phyloP scores from a whole-genome alignment of 768 basidiomycete species.

The Amanita subjunquillea region DNA sequence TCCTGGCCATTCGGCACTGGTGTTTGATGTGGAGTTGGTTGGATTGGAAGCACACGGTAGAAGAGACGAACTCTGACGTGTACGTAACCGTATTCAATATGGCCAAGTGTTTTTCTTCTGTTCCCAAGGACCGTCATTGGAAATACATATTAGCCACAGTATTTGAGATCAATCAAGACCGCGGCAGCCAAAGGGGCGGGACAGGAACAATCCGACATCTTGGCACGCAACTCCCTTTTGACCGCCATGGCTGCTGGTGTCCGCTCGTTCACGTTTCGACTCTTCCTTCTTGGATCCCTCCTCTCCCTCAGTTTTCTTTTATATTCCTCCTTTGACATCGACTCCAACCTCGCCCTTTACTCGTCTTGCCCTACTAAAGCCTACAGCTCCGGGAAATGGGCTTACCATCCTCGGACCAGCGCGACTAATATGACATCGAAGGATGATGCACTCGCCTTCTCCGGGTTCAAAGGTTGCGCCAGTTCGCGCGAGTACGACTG shows the following conservation, averaged over 20 bases:
- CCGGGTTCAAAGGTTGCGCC: conserved; percentile 55
- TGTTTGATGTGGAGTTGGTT: conserved; percentile 84
- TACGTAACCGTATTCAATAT: neutral
- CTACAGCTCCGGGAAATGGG: conserved; percentile 22
- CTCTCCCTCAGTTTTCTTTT: conserved; percentile 15
- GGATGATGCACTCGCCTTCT: conserved; percentile 37
- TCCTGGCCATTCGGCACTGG: conserved; percentile 65
- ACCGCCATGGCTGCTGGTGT: conserved; percentile 10
- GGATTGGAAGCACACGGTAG: conserved; percentile 36
- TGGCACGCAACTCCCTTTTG: neutral
- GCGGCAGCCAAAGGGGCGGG: neutral
- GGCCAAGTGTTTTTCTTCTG: neutral
- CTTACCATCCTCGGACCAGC: conserved; percentile 18
- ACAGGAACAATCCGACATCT: neutral
- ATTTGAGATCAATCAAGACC: neutral
- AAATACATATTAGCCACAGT: neutral
- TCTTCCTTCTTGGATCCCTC: conserved; percentile 11
- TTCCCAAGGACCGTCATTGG: neutral
- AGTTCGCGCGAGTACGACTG: conserved; percentile 51
- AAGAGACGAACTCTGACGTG: conserved; percentile 45
- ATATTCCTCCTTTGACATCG: conserved; percentile 11
- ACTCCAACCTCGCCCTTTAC: neutral
- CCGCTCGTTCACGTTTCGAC: conserved; percentile 12
- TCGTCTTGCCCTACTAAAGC: conserved; percentile 20
- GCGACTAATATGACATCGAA: conserved; percentile 8